Base-by-base conservation (phyloP, 1,284 basidiomycete genomes). In the Boletellus deceptivus region DNA sequence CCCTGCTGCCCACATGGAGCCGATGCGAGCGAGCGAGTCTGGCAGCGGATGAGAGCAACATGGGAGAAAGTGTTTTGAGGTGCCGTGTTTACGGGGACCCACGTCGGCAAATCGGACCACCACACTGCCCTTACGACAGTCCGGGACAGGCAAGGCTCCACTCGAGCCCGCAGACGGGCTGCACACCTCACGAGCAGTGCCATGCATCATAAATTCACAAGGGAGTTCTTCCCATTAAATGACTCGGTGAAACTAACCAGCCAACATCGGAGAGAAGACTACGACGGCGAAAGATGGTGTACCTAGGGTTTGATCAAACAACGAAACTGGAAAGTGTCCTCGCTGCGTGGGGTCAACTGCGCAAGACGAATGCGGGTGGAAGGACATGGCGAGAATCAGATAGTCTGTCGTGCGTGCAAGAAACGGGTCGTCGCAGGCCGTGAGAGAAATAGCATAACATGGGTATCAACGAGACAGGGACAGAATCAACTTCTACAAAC, bases 21-120 rank as follows among this genome's bases (percentile, higher is more conserved):
- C 9, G 43, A 36, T 59, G 35, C 14, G 38, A 27, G 11, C 11
- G 52, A 42, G 44, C 36, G 16, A 50, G 45, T 39, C 70, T 57
- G 31, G 61, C 62, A 24, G 74, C 56, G 36, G 69, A 54, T 20
- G 72, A 67, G 33, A 75, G 58, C 76, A 81, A 78, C 52, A 44
- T 41, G 17, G 17, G 3, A 11, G 31, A 24, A 22, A 33, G 8
- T 3, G 11, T 13, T 22, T 10, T 5, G 34, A 4, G 16, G 17
- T n/a, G 18, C 17, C 17, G 36, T 6, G 35, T 53, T 53, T 59
- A 39, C 43, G 33, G 8, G 11, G 10, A 6, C 24, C 8, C 17
- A 16, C 2, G n/a, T 25, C 10, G 46, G 18, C 7, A 11, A 46
- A 44, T 24, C 9, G 22, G 8, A 35, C 20, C 2, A 20, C 20